A percentile compares a stretch with the other conserved stretches of the same genome.
These are phyloP conservation scores for Talaromyces sp. DNA, from an alignment of 2,329 filamentous ascomycete genomes.

Conservation along the genomic window DNA sequence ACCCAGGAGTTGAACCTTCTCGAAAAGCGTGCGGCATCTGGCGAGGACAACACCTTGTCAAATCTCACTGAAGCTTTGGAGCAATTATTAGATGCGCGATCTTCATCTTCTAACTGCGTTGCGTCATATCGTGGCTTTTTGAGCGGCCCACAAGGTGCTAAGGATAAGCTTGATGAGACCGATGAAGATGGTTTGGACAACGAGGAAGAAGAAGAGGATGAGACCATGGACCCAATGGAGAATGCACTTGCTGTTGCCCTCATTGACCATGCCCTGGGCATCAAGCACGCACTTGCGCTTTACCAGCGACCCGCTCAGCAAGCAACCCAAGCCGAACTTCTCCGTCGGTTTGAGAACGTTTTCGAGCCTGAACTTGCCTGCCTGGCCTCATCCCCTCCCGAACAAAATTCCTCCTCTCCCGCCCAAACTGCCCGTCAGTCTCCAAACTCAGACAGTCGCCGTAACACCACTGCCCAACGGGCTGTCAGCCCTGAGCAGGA, in stretches of 20 bases:
- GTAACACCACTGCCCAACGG: conserved; percentile 28
- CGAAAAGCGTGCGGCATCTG: conserved; percentile 73
- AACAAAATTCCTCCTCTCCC: conserved; percentile 32
- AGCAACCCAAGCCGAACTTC: conserved; percentile 43
- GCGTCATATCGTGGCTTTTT: conserved; percentile 76
- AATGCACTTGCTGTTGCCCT: conserved; percentile 82
- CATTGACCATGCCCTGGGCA: conserved; percentile 83
- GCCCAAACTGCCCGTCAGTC: conserved; percentile 48
- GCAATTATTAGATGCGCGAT: conserved; percentile 75
- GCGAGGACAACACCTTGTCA: conserved; percentile 70
- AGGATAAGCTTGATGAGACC: conserved; percentile 44
- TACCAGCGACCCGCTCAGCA: conserved; percentile 65
- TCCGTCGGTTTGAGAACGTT: conserved; percentile 40
- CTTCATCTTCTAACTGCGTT: conserved; percentile 73
- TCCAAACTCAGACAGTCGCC: conserved; percentile 29
- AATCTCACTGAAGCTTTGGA: conserved; percentile 74
- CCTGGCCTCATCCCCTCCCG: conserved; percentile 52
- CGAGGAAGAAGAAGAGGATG: conserved; percentile 51
- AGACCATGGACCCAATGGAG: conserved; percentile 61
- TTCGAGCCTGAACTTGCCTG: conserved; percentile 67
- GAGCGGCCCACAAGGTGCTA: conserved; percentile 50
- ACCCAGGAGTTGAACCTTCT: conserved; percentile 79
- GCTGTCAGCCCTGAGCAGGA: conserved; percentile 42
- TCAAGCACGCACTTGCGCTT: conserved; percentile 76
- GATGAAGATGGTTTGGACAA: conserved; percentile 48